Percentiles rank a stretch among this genome's conserved stretches.
Conservation (phyloP, 352 stramenopile genomes). For the Aphanomyces euteiches region DNA sequence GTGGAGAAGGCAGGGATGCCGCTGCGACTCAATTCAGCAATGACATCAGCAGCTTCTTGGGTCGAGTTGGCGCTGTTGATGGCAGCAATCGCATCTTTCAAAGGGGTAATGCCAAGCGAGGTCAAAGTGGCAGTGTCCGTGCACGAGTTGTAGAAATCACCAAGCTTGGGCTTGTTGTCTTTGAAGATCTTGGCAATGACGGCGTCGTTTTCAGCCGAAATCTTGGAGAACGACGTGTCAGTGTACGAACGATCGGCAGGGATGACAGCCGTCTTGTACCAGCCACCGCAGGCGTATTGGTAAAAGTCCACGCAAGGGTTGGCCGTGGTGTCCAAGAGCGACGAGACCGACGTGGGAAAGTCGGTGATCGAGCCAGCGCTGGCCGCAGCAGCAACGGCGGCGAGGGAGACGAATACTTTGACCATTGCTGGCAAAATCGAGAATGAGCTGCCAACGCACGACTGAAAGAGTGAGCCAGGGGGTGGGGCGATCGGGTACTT, state of each 20-base stretch:
- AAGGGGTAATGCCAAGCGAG: constrained; percentile 31
- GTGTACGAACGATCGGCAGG: constrained; percentile 52
- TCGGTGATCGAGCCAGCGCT: constrained; percentile 7
- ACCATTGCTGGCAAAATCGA: constrained; percentile 18
- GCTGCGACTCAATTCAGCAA: constrained; percentile 33
- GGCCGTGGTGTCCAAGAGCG: constrained; percentile 23
- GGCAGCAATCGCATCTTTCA: constrained; percentile 34
- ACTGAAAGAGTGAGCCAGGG: no score
- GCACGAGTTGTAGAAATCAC: constrained; percentile 46
- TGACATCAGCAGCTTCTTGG: constrained; percentile 29
- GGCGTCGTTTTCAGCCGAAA: constrained; percentile 47
- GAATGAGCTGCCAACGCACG: neutral
- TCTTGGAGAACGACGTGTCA: constrained; percentile 55
- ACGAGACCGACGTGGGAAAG: neutral
- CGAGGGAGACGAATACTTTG: constrained; percentile 7
- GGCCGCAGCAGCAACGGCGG: neutral
- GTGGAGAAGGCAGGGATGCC: constrained; percentile 44
- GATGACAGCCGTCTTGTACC: constrained; percentile 63
- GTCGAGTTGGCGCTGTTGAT: constrained; percentile 34
- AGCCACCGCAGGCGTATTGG: constrained; percentile 57
- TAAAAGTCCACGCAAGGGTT: constrained; percentile 50
- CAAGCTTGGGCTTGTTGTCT: constrained; percentile 38
- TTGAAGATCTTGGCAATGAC: constrained; percentile 52
- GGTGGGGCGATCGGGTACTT: no score
- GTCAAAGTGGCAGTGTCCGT: constrained; percentile 56